Evolutionary conservation across 163 green algal genomes (phyloP), one percentile per base, ranked within the genome.

Genomic region (Volvox carteri): DNA sequence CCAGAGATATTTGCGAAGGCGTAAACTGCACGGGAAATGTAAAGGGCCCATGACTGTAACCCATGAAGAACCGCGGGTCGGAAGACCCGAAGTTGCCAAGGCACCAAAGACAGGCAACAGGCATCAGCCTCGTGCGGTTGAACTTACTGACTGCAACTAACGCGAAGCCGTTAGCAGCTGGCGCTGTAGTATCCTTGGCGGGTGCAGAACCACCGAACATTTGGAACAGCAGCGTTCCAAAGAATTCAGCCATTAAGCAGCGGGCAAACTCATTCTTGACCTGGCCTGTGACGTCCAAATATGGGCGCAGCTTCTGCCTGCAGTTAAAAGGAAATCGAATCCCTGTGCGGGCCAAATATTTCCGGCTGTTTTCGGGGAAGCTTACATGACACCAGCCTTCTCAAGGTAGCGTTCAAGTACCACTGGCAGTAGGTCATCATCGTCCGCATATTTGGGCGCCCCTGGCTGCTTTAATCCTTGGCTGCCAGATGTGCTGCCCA

Each of bases 1-100:
- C 95, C 95, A 35, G 87, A 94, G 1, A 97, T 88, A 78, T 97
- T 96, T 60, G 92, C 92, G 35, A 96, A 97, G 4, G 94, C 90
- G 72, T 96, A 97, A 3, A 97, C 92, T 95, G 90, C 79, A 90
- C 11, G 39, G 14, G 65, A n/a, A n/a, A n/a, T n/a, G n/a, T 33
- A n/a, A 2, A 14, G 50, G 54, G 62, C 30, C 19, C 16, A 48
- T 48, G 65, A 42, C 21, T n/a, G 30, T 16, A 19, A 42, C 46
- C 8, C 60, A 72, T 23, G 60, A 30, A 75, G 65, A 75, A 75
- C 65, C 65, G 65, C 25, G 65, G 65, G 65, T 75, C 30, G 33
- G 30, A 46, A 75, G 25, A 28, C 28, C 16, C 11, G 37, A 14
- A 19, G 28, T 65, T 23, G 5, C 54, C 54, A 65, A 39, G n/a